These are phyloP conservation scores for Fusarium staphyleae DNA, from an alignment of 2,329 filamentous ascomycete species.

Conservation along the genomic window DNA sequence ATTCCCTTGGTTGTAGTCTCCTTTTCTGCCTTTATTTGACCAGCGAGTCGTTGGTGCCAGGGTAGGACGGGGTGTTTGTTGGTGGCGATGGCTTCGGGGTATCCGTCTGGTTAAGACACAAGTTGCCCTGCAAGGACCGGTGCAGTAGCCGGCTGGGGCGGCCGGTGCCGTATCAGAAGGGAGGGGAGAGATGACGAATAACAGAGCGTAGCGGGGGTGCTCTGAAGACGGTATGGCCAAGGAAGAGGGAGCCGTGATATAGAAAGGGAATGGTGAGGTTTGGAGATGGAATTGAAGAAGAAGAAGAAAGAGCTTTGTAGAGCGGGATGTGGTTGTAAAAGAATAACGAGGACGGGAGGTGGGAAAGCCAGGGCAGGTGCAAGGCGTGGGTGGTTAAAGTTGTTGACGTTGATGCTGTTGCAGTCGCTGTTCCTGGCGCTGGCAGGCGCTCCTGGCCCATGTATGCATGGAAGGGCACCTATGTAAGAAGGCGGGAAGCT, in stretches of 20 bases:
- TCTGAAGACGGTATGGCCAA: slow-evolving; percentile 14
- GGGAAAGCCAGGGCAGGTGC: no score
- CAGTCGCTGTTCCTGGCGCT: slow-evolving; percentile 29
- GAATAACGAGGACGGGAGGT: slow-evolving; percentile 24
- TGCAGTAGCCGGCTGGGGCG: slow-evolving; percentile 35
- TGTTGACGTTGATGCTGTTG: slow-evolving; percentile 27
- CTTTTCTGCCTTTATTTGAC: slow-evolving; percentile 14
- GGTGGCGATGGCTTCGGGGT: slow-evolving; percentile 41
- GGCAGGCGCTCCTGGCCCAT: slow-evolving; percentile 26
- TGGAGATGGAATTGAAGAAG: neutral
- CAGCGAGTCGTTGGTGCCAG: slow-evolving; percentile 33
- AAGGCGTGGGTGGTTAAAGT: slow-evolving; percentile 14
- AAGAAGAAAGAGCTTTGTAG: slow-evolving; percentile 1
- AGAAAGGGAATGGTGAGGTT: slow-evolving; percentile 9
- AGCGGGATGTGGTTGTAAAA: slow-evolving; percentile 25
- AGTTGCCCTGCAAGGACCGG: slow-evolving; percentile 33
- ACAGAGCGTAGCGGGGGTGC: slow-evolving; percentile 26
- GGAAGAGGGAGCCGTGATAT: slow-evolving; percentile 4
- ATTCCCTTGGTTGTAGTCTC: slow-evolving; percentile 16
- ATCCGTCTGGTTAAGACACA: slow-evolving; percentile 33
- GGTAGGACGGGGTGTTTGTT: slow-evolving; percentile 32
- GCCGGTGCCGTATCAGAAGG: slow-evolving; percentile 23
- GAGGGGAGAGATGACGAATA: slow-evolving; percentile 27
- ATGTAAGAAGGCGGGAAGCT: neutral
- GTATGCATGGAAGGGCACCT: slow-evolving; percentile 1